Evolutionary conservation across 2,329 filamentous ascomycete species (phyloP), one percentile per base, ranked within the genome.

Genomic region (Parastagonospora nodorum): DNA sequence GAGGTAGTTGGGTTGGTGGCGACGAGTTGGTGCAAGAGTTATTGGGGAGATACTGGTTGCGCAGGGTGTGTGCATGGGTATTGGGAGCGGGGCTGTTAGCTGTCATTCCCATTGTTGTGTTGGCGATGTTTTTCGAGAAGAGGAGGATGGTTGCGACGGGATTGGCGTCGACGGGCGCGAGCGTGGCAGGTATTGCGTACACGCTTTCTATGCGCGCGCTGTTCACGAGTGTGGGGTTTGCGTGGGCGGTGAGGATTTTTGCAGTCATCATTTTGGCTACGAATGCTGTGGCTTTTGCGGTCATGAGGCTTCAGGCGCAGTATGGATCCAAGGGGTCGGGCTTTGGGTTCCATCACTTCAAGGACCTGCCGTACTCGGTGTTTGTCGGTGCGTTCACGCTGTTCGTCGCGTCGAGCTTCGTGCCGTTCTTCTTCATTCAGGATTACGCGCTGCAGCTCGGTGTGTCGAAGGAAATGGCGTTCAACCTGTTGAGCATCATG

Each of bases 401-500:
- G 4, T 53, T 60, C 29, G 48, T 61, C 9, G 48, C 57, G 1
- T 57, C 51, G 1, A 50, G 53, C 2, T 60, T 55, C 14, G 55
- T 57, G 2, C 61, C 59, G 0, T 62, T 57, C 46, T 66, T 63
- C 52, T 66, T 61, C 47, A 55, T 64, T 15, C 56, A 59, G 30
- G 54, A 60, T 27, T 63, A 61, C 46, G 60, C 56, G 14, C 47
- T 63, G 8, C 32, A 48, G 9, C 40, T 64, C 14, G 57, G 59
- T 10, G 46, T 59, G 11, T 40, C 44, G 43, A 61, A 75, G 2
- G 76, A 78, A 0, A 71, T 88, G 2, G 81, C 83, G 0, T 86
- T 83, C 58, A 88, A 87, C 59, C 74, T 88, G n/a, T 72, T 89
- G 5, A 80, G 85, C 2, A 84, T 89, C 52, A 75, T 88, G 52